Percentiles rank a stretch among this genome's conserved stretches.
Conservation (phyloP, 768 basidiomycete genomes). For the Peribolospora baueri region DNA sequence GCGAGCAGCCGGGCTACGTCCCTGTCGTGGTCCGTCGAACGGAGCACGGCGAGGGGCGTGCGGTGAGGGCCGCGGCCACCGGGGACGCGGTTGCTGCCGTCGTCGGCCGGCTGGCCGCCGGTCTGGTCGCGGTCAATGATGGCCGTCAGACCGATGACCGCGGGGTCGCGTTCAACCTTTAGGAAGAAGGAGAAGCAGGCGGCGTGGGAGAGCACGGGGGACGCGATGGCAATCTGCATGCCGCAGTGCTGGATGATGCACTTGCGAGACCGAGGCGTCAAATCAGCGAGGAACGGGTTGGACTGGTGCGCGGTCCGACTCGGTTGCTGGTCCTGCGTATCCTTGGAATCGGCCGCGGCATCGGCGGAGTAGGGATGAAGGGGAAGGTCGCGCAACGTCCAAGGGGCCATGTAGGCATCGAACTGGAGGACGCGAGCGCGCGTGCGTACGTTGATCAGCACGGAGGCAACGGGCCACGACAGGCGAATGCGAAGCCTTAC, state of each 20-base stretch:
- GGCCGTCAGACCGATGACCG: background rate
- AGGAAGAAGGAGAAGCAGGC: slow-evolving; percentile 22
- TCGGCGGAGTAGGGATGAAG: slow-evolving; percentile 8
- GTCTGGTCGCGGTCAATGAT: background rate
- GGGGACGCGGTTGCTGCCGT: slow-evolving; percentile 2
- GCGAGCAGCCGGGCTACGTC: slow-evolving; percentile 17
- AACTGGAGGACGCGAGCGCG: slow-evolving; percentile 11
- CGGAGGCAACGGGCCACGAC: too few species aligned
- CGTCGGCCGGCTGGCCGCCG: slow-evolving; percentile 2
- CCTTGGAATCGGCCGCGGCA: background rate
- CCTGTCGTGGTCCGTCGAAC: slow-evolving; percentile 17
- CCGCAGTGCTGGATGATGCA: slow-evolving; percentile 18
- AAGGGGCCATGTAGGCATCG: slow-evolving; percentile 19
- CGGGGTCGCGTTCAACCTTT: slow-evolving; percentile 10
- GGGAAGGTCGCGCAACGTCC: slow-evolving; percentile 19
- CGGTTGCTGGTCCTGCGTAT: too few species aligned
- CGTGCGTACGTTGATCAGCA: background rate
- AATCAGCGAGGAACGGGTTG: slow-evolving; percentile 19
- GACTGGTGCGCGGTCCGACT: background rate
- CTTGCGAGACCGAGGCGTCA: slow-evolving; percentile 14
- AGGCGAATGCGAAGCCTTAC: too few species aligned
- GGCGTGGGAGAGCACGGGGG: slow-evolving; percentile 20
- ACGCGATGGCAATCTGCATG: slow-evolving; percentile 13
- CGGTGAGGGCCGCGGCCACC: background rate
- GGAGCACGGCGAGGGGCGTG: slow-evolving; percentile 7